Conservation (phyloP, 148 eudicot genomes). For the Bassia scoparia region DNA sequence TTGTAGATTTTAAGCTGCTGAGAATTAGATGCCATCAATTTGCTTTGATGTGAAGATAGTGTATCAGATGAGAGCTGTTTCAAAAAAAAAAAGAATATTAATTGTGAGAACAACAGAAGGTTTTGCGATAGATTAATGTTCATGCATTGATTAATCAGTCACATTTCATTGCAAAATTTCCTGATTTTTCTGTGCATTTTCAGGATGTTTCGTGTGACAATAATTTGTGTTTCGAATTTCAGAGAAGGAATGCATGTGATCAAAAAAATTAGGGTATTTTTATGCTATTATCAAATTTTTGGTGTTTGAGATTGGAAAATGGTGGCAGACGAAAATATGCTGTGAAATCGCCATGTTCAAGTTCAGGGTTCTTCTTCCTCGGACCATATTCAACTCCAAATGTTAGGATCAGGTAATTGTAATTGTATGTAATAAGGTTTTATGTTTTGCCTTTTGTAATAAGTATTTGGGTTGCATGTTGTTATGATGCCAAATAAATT, state of each 20-base stretch:
- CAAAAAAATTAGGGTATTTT: neutral
- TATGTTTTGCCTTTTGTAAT: too few relatives aligned
- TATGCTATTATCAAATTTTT: neutral
- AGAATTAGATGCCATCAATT: too few relatives aligned
- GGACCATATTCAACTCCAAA: constrained; percentile 26
- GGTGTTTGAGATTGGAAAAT: constrained; percentile 27
- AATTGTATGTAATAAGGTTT: neutral
- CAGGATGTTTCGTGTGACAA: neutral
- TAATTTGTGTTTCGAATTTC: neutral
- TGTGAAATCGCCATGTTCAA: constrained; percentile 22
- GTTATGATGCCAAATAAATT: neutral
- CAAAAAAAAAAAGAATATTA: too few relatives aligned
- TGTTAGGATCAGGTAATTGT: constrained; percentile 32
- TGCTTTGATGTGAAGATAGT: too few relatives aligned
- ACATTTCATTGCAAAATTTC: too few relatives aligned
- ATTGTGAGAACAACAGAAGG: too few relatives aligned
- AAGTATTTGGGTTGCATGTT: constrained; percentile 23
- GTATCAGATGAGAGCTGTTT: too few relatives aligned
- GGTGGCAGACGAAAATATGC: constrained; percentile 40
- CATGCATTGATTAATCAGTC: too few relatives aligned
- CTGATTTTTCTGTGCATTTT: neutral
- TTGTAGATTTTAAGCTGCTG: too few relatives aligned
- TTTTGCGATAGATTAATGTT: too few relatives aligned
- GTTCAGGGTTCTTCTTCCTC: constrained; percentile 24
- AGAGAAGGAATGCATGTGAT: neutral